Conservation (phyloP, 306 rosid genomes). For the Coriaria nepalensis region DNA sequence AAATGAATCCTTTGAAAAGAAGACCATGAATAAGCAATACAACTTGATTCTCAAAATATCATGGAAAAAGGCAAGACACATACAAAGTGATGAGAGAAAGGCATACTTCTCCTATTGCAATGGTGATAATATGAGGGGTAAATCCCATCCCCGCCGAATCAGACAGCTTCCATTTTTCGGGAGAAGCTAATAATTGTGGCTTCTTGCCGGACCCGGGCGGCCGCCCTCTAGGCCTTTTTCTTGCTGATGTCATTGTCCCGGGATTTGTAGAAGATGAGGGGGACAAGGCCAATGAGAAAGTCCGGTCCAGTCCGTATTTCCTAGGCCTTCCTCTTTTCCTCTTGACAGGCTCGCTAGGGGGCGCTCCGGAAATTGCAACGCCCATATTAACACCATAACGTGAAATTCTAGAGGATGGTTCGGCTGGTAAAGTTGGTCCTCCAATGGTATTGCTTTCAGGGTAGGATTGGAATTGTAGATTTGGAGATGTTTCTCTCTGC, state of each 20-base stretch:
- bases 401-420: conserved; percentile 41
- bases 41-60: background rate
- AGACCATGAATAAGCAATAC: too few relatives aligned
- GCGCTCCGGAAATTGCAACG: conserved; percentile 38
- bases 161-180: conserved; percentile 54
- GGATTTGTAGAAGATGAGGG: conserved; percentile 41
- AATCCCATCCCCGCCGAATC: conserved; percentile 89
- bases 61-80: background rate
- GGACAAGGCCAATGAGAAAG: conserved; percentile 65
- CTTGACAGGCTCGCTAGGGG: conserved; percentile 48
- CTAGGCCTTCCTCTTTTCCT: conserved; percentile 95
- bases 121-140: conserved; percentile 76
- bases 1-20: background rate
- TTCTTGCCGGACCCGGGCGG: conserved; percentile 89
- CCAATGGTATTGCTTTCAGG: conserved; percentile 43
- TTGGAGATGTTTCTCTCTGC: conserved; percentile 49
- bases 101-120: conserved; percentile 81
- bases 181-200: conserved; percentile 55
- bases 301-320: conserved; percentile 78
- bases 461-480: conserved; percentile 43
- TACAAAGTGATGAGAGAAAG: conserved; percentile 6
- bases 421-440: conserved; percentile 43
- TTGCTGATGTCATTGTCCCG: conserved; percentile 25
- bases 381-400: conserved; percentile 62
- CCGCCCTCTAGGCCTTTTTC: conserved; percentile 76